Evolutionary conservation across 768 basidiomycete species (phyloP), one percentile per base, ranked within the genome.

Genomic region (Rhizopogon rudus): DNA sequence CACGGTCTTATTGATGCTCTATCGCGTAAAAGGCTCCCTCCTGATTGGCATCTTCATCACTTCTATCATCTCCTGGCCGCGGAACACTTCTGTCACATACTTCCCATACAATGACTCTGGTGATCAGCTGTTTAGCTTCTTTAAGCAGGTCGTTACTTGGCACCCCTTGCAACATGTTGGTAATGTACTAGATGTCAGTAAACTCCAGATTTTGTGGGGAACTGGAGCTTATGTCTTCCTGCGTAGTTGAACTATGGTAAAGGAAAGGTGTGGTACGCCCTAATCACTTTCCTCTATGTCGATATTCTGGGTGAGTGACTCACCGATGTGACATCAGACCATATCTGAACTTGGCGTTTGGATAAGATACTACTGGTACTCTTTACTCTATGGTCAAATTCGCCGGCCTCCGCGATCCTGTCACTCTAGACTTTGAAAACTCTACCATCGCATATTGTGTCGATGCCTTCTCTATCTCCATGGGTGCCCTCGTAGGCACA

Each of bases 381-480:
- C 74, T 94, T 4, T 92, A 93, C 67, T 87, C 91, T 40, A 93
- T 94, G 91, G 88, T 90, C 52, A 91, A 88, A 67, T 93, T 93
- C 59, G 90, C 91, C 6, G 89, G 88, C n/a, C 78, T 94, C 2
- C 88, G 89, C 45, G 86, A 93, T 64, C 86, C 86, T 1, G 81
- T 89, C 13, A 92, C 91, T 25, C 75, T 91, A 54, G 91, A 94
- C 67, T 94, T 94, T 61, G 91, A 94, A 71, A 82, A 84, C 58
- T 88, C 86, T 16, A 89, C 85, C 12, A 75, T 88, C 57, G 90
- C 90, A 3, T 92, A 91, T 70, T 91, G 88, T 59, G 81, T 91
- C 28, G 89, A 91, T 61, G 90, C 90, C 0, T 85, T 91, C 67
- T 82, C 77, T 37, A 91, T 91, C 67, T 85, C 81, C 41, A 89